Conservation (phyloP, 345 rosid species). For the Rhodamnia argentea region DNA sequence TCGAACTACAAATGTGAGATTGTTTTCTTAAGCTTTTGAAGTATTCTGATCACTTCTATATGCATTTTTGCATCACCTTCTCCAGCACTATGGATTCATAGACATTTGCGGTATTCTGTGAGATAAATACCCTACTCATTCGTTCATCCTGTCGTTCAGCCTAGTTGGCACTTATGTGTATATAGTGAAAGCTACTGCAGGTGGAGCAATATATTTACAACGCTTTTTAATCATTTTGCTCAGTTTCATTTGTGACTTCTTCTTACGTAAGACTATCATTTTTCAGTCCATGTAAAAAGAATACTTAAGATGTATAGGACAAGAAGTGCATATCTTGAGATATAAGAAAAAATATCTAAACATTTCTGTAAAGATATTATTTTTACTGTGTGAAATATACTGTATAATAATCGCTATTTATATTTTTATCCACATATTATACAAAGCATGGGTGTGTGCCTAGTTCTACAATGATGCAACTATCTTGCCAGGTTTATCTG, state of each 20-base stretch:
- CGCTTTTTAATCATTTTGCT: not conserved
- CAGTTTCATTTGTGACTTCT: not conserved
- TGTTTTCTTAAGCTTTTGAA: not conserved
- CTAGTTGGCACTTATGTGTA: not conserved
- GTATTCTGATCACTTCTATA: not conserved
- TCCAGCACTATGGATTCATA: not conserved
- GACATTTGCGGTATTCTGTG: not conserved
- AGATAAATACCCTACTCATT: not conserved
- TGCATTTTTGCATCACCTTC: not conserved
- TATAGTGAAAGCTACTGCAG: not conserved
- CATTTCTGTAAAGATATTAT: not conserved
- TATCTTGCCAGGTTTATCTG: not conserved
- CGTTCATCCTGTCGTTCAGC: not conserved
- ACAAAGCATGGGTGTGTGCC: not conserved
- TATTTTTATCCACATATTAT: not conserved
- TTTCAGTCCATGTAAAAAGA: not conserved
- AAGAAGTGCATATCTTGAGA: not conserved
- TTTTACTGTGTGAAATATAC: not conserved
- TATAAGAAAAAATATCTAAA: not conserved
- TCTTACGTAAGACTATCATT: not conserved
- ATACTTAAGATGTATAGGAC: not conserved
- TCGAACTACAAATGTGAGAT: slow-evolving; percentile 58
- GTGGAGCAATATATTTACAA: not conserved
- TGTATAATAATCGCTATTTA: not conserved
- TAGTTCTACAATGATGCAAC: not conserved